Conservation (phyloP, 768 basidiomycete species). For the Pulveroboletus sp. region DNA sequence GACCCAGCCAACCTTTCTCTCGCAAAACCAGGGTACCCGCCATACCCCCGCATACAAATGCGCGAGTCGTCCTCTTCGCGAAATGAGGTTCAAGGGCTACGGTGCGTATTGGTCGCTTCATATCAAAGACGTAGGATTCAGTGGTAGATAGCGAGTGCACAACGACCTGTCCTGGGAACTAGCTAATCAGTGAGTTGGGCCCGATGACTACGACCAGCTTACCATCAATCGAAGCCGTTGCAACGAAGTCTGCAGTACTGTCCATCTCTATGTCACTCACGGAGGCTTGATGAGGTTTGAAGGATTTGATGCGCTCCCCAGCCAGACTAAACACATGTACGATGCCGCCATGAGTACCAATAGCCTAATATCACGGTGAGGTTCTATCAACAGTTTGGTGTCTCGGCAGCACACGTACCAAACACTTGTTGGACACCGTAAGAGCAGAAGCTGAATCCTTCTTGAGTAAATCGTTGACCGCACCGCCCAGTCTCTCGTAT, state of each 20-base stretch:
- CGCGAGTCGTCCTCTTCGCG: constrained; percentile 67
- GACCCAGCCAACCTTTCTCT: constrained; percentile 96
- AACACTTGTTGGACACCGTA: constrained; percentile 63
- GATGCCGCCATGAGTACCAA: constrained; percentile 93
- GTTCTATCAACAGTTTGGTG: background rate
- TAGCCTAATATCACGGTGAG: constrained; percentile 47
- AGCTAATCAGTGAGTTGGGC: constrained; percentile 36
- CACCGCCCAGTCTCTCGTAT: constrained; percentile 77
- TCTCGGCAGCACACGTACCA: constrained; percentile 44
- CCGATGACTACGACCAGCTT: constrained; percentile 31
- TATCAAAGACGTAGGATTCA: constrained; percentile 82
- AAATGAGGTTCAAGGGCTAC: constrained; percentile 91
- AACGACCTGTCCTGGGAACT: constrained; percentile 76
- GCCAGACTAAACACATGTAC: constrained; percentile 78
- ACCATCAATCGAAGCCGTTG: constrained; percentile 93
- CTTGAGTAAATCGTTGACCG: constrained; percentile 70
- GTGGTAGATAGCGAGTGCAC: constrained; percentile 76
- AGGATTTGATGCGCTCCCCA: constrained; percentile 83
- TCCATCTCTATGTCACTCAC: constrained; percentile 85
- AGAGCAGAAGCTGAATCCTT: constrained; percentile 89
- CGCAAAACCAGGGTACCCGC: constrained; percentile 81
- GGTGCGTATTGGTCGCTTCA: constrained; percentile 88
- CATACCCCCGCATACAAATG: constrained; percentile 90
- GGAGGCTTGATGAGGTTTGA: constrained; percentile 85
- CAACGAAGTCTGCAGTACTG: constrained; percentile 81